Base-by-base conservation (phyloP, 2,329 filamentous ascomycete genomes). In the Didymella pomorum region DNA sequence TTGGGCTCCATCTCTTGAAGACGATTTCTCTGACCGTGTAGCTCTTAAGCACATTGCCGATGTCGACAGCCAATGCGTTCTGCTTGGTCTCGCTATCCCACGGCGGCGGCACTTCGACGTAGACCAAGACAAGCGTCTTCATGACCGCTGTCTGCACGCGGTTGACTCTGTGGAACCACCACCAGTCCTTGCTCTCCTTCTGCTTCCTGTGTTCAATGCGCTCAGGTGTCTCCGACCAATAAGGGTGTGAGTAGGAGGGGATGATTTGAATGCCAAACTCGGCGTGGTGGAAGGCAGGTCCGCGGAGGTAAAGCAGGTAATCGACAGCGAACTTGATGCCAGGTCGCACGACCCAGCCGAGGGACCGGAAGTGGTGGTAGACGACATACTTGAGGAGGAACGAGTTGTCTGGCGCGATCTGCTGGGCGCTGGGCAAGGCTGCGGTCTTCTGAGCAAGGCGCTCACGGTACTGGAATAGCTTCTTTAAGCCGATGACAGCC, bases 251-350 rank as follows among this genome's bases (percentile, higher is more conserved):
- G 72, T 96, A 98, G 0, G 92, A 89, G 0, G 95, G 94, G 3
- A 98, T 74, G 39, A 99, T 87, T 23, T 94, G 83, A 42, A 97
- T 80, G 0, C 92, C 93, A 72, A 97, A 99, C 72, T 98, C 93
- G 21, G 95, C 95, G 73, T 99, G 95, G 21, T 92, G 88, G 75
- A 99, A 98, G 0, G 95, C 94, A 0, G 95, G 95, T 0, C 95
- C 95, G 20, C 93, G 89, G 56, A 92, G 89, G 78, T 99, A 99
- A 8, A 99, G 84, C n/a, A 99, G 81, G 81, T 92, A 97, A 76
- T 99, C 95, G 10, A 93, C 91, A 21, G 91, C 92, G 69, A 99
- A 99, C 73, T 99, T 99, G 74, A 96, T 89, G 33, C 95, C 96
- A 5, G 91, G 88, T 14, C 96, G 89, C 0, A 96, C 90, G 1